Evolutionary conservation across 2,329 filamentous ascomycete genomes (phyloP), one percentile per base, ranked within the genome.

Genomic region (Dichotomopilus funicola): DNA sequence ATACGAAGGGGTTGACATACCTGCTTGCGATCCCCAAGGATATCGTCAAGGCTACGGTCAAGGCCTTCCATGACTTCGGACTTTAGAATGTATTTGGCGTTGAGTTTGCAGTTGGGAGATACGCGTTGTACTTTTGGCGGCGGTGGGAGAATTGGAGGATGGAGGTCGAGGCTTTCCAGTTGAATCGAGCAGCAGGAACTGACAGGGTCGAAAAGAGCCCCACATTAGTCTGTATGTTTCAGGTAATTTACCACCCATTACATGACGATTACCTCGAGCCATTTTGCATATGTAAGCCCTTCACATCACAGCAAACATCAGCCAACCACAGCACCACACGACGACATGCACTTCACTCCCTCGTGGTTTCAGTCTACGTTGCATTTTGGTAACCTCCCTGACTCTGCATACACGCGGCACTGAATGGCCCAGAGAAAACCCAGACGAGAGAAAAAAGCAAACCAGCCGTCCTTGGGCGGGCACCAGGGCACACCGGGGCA

Each of bases 1-100:
- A 1, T n/a, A 10, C 9, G 4, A 13, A 11, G 40, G 11, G 33
- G 0, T 4, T 12, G 33, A 59, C 63, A 10, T 59, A 68, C 67
- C 62, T 68, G 63, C 62, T 68, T 64, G 56, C 66, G 66, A 59
- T 80, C 77, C 56, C 75, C 76, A 61, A 81, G 78, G 64, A 81
- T 80, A 66, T 81, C 78, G 66, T 81, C 78, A 36, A 81, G 75
- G 56, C 77, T 79, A 62, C 75, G 77, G 62, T 81, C 78, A 37
- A 81, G 75, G 55, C 73, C 77, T 27, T 27, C 19, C 19, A 27
- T 27, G 19, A 27, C 19, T 27, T 27, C 19, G 19, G 19, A 27
- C 19, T 27, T 27, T 27, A 27, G 19, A 27, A 27, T 27, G 19
- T 27, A 27, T 27, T 3, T 2, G 19, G 13, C 33, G 13, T 37